phyloP scores from a whole-genome alignment of 805 yeast species.

The Brettanomyces bruxellensis region DNA sequence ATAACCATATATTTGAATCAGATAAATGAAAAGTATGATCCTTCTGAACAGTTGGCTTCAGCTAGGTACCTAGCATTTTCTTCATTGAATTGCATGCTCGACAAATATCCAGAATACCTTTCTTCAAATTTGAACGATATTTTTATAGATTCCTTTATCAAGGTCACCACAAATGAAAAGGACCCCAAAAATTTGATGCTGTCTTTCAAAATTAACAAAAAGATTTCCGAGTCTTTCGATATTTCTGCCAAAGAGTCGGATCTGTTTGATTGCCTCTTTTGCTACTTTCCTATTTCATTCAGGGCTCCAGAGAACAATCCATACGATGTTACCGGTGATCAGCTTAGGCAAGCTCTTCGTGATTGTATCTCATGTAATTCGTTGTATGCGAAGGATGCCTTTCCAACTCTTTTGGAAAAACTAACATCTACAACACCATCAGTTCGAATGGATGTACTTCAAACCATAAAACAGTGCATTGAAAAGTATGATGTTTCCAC shows the following conservation, averaged over 20 bases:
- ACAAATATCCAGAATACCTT: conserved; percentile 17
- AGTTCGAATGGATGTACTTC: conserved; percentile 67
- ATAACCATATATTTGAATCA: conserved; percentile 29
- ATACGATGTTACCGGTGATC: conserved; percentile 67
- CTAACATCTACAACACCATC: conserved; percentile 55
- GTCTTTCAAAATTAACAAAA: conserved; percentile 50
- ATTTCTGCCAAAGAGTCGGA: conserved; percentile 45
- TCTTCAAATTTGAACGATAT: conserved; percentile 25
- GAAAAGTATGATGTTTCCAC: conserved; percentile 39
- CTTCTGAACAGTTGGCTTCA: conserved; percentile 51
- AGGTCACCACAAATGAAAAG: conserved; percentile 78
- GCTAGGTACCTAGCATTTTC: conserved; percentile 52
- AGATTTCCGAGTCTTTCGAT: conserved; percentile 34
- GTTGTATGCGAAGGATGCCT: conserved; percentile 59
- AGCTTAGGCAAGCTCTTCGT: conserved; percentile 57
- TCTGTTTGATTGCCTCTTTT: conserved; percentile 79
- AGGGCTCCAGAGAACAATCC: conserved; percentile 88
- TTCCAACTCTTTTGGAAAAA: conserved; percentile 73
- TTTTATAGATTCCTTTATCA: conserved; percentile 50
- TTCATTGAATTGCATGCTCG: conserved; percentile 32
- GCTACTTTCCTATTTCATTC: conserved; percentile 95
- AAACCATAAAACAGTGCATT: conserved; percentile 51
- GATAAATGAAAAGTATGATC: conserved; percentile 36
- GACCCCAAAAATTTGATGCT: conserved; percentile 82
- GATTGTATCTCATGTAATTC: conserved; percentile 53